A percentile compares a stretch with the other conserved stretches of the same genome.
Conservation (phyloP, 768 basidiomycete genomes). For the Trametes punicea region DNA sequence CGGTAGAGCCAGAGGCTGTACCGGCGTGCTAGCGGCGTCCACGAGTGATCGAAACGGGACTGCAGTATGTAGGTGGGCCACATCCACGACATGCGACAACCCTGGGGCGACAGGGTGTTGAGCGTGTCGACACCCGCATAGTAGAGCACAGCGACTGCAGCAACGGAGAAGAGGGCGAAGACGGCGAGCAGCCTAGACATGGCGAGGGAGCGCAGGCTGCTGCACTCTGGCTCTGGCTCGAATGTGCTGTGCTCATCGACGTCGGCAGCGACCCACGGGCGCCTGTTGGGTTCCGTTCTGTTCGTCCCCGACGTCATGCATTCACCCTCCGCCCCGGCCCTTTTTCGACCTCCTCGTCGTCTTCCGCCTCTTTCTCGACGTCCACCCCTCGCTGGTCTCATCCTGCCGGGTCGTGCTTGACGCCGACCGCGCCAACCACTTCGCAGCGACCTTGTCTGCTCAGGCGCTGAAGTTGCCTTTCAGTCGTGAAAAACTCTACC, state of each 20-base stretch:
- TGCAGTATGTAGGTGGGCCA: conserved; percentile 84
- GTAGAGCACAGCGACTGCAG: conserved; percentile 34
- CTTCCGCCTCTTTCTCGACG: background rate
- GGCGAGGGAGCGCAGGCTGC: background rate
- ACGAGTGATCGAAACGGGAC: conserved; percentile 56
- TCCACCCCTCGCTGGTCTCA: background rate
- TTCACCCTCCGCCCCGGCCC: conserved; percentile 14
- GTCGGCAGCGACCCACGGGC: conserved; percentile 25
- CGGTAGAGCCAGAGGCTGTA: conserved; percentile 92
- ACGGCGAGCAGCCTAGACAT: conserved; percentile 16
- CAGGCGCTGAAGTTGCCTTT: background rate
- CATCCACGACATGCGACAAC: conserved; percentile 98
- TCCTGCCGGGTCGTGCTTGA: too few relatives aligned
- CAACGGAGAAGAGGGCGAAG: conserved; percentile 25
- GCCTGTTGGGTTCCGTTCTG: conserved; percentile 2
- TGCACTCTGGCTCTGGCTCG: background rate
- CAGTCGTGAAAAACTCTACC: too few relatives aligned
- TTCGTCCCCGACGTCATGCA: conserved; percentile 21
- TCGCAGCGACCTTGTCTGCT: background rate
- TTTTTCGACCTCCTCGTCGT: conserved; percentile 2
- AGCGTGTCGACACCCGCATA: conserved; percentile 37
- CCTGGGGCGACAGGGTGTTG: conserved; percentile 72
- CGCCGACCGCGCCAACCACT: background rate
- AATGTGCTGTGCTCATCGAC: conserved; percentile 22
- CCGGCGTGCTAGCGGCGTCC: conserved; percentile 68